Conservation (phyloP, 1,139 yeast genomes). For the Eremothecium sinecaudum region DNA sequence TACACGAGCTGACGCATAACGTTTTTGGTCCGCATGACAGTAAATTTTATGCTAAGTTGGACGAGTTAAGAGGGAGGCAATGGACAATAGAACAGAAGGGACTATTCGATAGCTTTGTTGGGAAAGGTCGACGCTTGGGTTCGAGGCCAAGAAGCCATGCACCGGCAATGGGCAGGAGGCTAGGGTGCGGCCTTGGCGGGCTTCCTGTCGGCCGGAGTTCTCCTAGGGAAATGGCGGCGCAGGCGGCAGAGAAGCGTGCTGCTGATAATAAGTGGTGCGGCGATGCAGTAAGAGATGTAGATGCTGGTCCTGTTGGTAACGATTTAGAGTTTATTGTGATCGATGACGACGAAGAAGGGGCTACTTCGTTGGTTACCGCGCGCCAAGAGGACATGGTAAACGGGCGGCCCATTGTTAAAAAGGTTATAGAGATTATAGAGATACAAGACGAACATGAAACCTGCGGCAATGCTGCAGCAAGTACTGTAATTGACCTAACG, state of each 20-base stretch:
- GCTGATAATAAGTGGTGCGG: slow-evolving; percentile 52
- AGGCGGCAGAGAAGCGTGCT: slow-evolving; percentile 60
- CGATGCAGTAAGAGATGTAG: slow-evolving; percentile 11
- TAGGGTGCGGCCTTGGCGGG: slow-evolving; percentile 10
- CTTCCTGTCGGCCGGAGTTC: slow-evolving; percentile 11
- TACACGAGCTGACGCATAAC: slow-evolving; percentile 86
- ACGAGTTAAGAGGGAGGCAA: slow-evolving; percentile 50
- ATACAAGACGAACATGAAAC: background rate
- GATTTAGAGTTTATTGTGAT: slow-evolving; percentile 32
- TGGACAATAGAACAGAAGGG: slow-evolving; percentile 43
- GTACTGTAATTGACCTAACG: background rate
- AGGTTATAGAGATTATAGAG: background rate
- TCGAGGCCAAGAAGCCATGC: slow-evolving; percentile 13
- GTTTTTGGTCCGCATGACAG: slow-evolving; percentile 71
- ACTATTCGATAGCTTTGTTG: slow-evolving; percentile 34
- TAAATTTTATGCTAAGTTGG: slow-evolving; percentile 56
- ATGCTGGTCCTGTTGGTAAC: slow-evolving; percentile 31
- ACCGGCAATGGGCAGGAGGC: slow-evolving; percentile 19
- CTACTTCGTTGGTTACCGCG: background rate
- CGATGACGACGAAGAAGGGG: slow-evolving; percentile 9
- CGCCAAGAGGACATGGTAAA: background rate
- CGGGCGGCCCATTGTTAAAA: background rate
- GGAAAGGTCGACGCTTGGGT: slow-evolving; percentile 48
- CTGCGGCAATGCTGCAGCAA: background rate
- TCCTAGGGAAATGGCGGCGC: slow-evolving; percentile 43